phyloP scores from a whole-genome alignment of 106 monocot genomes.

The Acorus gramineus region DNA sequence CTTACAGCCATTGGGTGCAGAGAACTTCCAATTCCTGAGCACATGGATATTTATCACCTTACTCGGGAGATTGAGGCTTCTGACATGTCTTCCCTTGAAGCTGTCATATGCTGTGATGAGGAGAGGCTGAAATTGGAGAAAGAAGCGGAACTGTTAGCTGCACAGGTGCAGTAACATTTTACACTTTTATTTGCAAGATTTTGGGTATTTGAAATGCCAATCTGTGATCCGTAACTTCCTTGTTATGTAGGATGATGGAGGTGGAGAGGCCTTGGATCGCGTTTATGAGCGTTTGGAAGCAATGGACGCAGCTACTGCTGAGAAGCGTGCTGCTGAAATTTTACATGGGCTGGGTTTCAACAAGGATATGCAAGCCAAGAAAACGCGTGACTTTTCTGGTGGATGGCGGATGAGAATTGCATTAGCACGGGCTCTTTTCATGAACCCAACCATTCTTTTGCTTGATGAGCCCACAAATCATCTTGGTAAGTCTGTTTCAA shows the following conservation, averaged over 20 bases:
- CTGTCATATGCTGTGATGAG: constrained; percentile 90
- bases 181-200: neutral
- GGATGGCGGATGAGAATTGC: constrained; percentile 99
- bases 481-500: constrained; percentile 50
- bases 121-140: constrained; percentile 77
- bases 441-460: constrained; percentile 96
- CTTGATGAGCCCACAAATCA: constrained; percentile 99
- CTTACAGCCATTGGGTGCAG: constrained; percentile 68
- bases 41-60: constrained; percentile 94
- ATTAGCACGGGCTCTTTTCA: constrained; percentile 87
- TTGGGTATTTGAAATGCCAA: neutral
- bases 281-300: constrained; percentile 94
- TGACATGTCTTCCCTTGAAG: constrained; percentile 86
- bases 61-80: constrained; percentile 91
- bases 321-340: constrained; percentile 98
- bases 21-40: constrained; percentile 93
- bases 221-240: neutral
- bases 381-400: constrained; percentile 94
- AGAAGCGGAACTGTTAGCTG: constrained; percentile 72
- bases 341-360: constrained; percentile 83
- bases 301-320: constrained; percentile 87
- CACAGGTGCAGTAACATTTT: constrained; percentile 31
- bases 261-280: constrained; percentile 51
- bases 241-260: constrained; percentile 52
- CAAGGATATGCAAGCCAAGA: constrained; percentile 97